Conservation (phyloP, 331 rosid species). For the Cydonia oblonga region DNA sequence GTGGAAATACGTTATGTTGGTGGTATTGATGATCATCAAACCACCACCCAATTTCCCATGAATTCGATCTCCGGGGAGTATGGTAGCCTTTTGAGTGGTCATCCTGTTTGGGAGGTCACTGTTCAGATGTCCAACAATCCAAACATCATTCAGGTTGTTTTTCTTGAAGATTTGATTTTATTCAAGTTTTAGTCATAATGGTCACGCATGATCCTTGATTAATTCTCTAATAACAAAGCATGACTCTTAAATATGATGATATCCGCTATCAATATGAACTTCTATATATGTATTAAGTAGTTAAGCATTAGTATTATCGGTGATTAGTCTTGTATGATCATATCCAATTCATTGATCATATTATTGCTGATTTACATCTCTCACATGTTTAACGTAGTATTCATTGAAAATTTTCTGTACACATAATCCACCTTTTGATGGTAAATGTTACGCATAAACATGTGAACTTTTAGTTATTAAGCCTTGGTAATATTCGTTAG, state of each 20-base stretch:
- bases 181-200: not conserved
- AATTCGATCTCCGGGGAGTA: not conserved
- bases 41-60: not conserved
- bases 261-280: too few relatives aligned
- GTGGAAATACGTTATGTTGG: slow-evolving; percentile 33
- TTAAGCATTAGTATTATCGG: too few relatives aligned
- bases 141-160: slow-evolving; percentile 31
- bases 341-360: not conserved
- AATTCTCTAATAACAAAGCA: not conserved
- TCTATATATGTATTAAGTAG: too few relatives aligned
- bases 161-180: not conserved
- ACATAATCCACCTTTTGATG: too few relatives aligned
- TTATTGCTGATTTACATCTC: not conserved
- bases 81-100: slow-evolving; percentile 34
- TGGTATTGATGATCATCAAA: not conserved
- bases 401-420: too few relatives aligned
- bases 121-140: slow-evolving; percentile 14
- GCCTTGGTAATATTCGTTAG: too few relatives aligned
- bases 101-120: slow-evolving; percentile 47
- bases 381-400: too few relatives aligned
- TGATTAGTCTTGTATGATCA: too few relatives aligned
- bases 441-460: too few relatives aligned
- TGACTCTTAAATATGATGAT: too few relatives aligned
- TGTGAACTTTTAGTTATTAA: too few relatives aligned
- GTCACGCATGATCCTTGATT: not conserved